Percentiles rank a stretch among this genome's conserved stretches.
phyloP scores from a whole-genome alignment of 768 basidiomycete species.

The Termitomyces sp. region DNA sequence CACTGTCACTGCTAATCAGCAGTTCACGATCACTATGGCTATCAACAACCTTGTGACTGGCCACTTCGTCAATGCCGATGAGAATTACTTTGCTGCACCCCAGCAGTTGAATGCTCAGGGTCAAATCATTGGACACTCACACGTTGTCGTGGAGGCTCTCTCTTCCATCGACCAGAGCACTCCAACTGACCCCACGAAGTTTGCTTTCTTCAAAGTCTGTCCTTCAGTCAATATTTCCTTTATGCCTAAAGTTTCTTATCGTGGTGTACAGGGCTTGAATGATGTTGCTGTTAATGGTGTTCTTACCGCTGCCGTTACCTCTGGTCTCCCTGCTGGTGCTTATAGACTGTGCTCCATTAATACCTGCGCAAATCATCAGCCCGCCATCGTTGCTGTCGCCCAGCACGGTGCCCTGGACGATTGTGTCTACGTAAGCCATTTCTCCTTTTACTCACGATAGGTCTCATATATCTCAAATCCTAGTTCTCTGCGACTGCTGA shows the following conservation, averaged over 20 bases:
- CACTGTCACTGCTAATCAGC: constrained; percentile 36
- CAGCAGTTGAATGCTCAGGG: constrained; percentile 47
- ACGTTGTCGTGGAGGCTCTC: constrained; percentile 50
- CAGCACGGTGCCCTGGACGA: constrained; percentile 64
- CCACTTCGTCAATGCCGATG: constrained; percentile 46
- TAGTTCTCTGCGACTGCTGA: constrained; percentile 32
- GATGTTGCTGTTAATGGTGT: constrained; percentile 42
- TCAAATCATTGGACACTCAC: constrained; percentile 47
- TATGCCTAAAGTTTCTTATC: constrained; percentile 20
- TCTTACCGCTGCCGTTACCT: constrained; percentile 46
- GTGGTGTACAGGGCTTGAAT: constrained; percentile 47
- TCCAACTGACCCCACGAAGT: constrained; percentile 42
- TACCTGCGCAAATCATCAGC: constrained; percentile 56
- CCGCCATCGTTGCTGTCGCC: constrained; percentile 52
- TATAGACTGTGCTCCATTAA: constrained; percentile 63
- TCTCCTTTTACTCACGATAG: background rate
- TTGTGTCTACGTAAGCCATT: constrained; percentile 43
- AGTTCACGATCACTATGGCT: constrained; percentile 45
- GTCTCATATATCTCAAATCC: constrained; percentile 6
- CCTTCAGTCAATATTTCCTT: background rate
- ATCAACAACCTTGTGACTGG: constrained; percentile 41
- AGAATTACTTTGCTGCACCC: constrained; percentile 49
- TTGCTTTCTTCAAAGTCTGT: constrained; percentile 49
- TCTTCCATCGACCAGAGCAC: constrained; percentile 37
- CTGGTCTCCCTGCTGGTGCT: constrained; percentile 53